Percentiles rank a stretch among this genome's conserved stretches.
phyloP scores from a whole-genome alignment of 73 alveolate genomes.

The Urostyla sp. region DNA sequence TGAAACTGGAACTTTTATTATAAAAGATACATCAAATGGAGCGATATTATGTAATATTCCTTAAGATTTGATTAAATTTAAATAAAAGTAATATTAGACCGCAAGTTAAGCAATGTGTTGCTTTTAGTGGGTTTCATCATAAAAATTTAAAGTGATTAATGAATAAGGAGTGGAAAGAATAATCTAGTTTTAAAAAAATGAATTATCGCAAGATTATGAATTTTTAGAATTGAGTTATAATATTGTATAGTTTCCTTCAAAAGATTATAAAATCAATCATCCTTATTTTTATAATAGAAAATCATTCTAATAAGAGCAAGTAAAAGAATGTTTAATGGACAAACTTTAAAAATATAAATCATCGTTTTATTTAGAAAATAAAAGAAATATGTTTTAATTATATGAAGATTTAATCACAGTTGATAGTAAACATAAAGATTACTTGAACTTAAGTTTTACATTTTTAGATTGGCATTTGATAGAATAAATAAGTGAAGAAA shows the following conservation, averaged over 20 bases:
- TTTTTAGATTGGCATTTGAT: slow-evolving; percentile 49
- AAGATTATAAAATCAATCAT: background rate
- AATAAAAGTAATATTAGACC: background rate
- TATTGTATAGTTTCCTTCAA: slow-evolving; percentile 24
- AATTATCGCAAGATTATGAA: background rate
- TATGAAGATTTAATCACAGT: background rate
- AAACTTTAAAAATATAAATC: background rate
- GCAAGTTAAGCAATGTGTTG: background rate
- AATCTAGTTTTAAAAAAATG: background rate
- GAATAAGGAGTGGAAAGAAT: slow-evolving; percentile 31
- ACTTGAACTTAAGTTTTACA: slow-evolving; percentile 14
- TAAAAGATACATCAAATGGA: slow-evolving; percentile 20
- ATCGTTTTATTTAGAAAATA: background rate
- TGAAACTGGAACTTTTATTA: background rate
- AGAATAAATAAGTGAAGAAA: slow-evolving; percentile 23
- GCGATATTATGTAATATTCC: background rate
- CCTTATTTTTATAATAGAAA: slow-evolving; percentile 8
- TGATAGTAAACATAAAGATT: background rate
- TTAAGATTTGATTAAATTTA: slow-evolving; percentile 11
- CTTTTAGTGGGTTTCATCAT: background rate
- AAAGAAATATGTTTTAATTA: background rate
- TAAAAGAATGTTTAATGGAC: slow-evolving; percentile 2
- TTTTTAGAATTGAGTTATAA: background rate
- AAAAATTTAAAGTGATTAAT: background rate
- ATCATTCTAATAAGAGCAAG: background rate